A percentile compares a stretch with the other conserved stretches of the same genome.
Evolutionary conservation across 179 eudicot genomes (phyloP).

Genomic region (Beta macrorhiza): DNA sequence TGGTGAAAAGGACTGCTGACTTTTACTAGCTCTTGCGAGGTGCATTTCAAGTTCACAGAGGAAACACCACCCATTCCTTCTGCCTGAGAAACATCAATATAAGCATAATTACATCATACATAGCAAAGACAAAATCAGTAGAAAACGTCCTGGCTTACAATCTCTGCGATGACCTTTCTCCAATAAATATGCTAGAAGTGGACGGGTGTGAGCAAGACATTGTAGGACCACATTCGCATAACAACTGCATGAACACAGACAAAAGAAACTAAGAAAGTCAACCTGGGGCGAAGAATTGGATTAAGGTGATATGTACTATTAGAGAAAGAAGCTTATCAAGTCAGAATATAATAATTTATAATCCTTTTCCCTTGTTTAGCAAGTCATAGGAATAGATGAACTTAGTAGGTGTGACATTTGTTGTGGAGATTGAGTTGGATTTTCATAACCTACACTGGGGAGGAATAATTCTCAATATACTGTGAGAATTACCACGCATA

Average conservation of each 20-base stretch:
- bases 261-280: neutral
- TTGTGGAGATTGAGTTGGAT: no score
- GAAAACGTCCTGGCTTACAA: conserved; percentile 46
- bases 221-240: conserved; percentile 92
- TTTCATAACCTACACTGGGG: no score
- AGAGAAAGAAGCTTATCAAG: neutral
- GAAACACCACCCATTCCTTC: conserved; percentile 82
- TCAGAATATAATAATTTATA: neutral
- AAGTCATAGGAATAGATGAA: neutral
- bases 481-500: conserved; percentile 1
- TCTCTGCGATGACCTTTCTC: conserved; percentile 67
- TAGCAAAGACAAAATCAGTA: neutral
- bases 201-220: conserved; percentile 79
- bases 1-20: conserved; percentile 73
- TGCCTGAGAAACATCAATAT: conserved; percentile 45
- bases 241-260: conserved; percentile 60
- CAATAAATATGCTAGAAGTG: conserved; percentile 78
- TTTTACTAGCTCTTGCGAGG: conserved; percentile 52
- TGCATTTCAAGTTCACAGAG: conserved; percentile 82
- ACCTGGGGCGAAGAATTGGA: neutral
- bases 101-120: neutral
- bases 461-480: neutral
- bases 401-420: neutral
- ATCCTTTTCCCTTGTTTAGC: neutral
- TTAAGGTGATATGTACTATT: neutral